Conservation (phyloP, 179 eudicot species). For the Drosera spatulata region DNA sequence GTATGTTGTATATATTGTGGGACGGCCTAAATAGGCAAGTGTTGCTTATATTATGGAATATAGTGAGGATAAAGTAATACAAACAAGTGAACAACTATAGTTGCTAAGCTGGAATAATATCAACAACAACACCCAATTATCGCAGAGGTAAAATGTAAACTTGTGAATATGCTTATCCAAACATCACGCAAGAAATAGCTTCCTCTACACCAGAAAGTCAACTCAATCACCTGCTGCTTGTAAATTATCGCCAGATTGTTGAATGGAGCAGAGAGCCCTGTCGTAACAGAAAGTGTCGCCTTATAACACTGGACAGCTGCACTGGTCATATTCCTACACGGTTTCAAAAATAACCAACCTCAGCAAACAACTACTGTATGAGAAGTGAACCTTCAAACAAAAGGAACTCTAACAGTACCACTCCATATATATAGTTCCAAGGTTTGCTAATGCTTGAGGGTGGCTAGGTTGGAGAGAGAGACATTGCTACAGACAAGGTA, state of each 20-base stretch:
- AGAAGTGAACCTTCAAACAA: neutral
- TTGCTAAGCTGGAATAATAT: too few relatives aligned
- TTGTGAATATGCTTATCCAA: too few relatives aligned
- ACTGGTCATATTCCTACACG: conserved; percentile 76
- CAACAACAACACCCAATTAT: too few relatives aligned
- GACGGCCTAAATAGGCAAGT: too few relatives aligned
- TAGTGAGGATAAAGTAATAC: too few relatives aligned
- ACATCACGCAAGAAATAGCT: neutral
- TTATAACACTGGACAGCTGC: conserved; percentile 88
- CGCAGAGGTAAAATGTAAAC: too few relatives aligned
- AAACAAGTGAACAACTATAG: too few relatives aligned
- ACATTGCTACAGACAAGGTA: conserved; percentile 62
- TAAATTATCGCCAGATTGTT: conserved; percentile 88
- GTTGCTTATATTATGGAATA: too few relatives aligned
- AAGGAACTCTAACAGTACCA: conserved; percentile 34
- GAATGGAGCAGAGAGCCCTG: conserved; percentile 95
- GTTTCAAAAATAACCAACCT: conserved; percentile 6
- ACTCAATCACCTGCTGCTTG: conserved; percentile 79
- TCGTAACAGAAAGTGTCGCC: conserved; percentile 82
- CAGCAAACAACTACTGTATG: conserved; percentile 2
- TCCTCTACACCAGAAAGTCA: conserved; percentile 1
- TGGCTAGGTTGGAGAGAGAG: conserved; percentile 81
- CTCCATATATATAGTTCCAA: conserved; percentile 97
- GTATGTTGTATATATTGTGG: too few relatives aligned
- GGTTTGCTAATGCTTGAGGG: conserved; percentile 94